These are phyloP conservation scores for Lodderomyces parapsilosis DNA, from an alignment of 1,139 yeast species.

Conservation along the genomic window DNA sequence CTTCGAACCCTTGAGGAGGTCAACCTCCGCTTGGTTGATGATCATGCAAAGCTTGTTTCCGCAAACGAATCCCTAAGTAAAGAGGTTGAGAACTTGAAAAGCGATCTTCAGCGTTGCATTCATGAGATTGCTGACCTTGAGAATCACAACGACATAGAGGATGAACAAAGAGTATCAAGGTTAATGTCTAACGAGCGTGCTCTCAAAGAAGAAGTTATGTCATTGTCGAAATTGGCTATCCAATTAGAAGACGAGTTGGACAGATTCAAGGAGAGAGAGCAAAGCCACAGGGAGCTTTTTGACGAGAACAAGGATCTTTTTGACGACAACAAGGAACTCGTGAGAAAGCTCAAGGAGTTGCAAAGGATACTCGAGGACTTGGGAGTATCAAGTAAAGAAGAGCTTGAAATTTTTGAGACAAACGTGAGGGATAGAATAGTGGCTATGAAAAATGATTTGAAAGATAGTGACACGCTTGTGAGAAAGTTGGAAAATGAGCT, in stretches of 20 bases:
- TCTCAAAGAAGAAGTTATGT: conserved; percentile 4
- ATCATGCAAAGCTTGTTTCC: neutral
- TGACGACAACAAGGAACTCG: conserved; percentile 5
- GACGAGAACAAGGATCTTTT: conserved; percentile 3
- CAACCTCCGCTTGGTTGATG: conserved; percentile 3
- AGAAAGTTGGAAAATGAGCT: conserved; percentile 1
- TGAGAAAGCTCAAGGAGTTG: conserved; percentile 2
- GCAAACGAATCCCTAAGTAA: neutral
- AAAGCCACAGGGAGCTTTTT: conserved; percentile 2
- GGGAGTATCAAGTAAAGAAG: conserved; percentile 4
- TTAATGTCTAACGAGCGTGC: neutral
- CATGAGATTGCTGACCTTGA: conserved; percentile 7
- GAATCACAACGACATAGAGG: conserved; percentile 4
- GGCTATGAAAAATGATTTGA: neutral
- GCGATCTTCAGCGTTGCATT: neutral
- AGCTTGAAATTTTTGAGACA: neutral
- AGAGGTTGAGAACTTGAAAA: conserved; percentile 1
- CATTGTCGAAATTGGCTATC: conserved; percentile 5
- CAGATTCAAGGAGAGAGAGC: conserved; percentile 1
- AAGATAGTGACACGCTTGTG: neutral
- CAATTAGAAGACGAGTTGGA: conserved; percentile 7
- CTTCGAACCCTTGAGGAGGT: neutral
- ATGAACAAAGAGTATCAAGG: neutral
- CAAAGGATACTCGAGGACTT: conserved; percentile 3
- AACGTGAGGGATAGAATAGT: neutral